Evolutionary conservation across 2,329 filamentous ascomycete species (phyloP).

Genomic region (Teratosphaeria zuluensis): DNA sequence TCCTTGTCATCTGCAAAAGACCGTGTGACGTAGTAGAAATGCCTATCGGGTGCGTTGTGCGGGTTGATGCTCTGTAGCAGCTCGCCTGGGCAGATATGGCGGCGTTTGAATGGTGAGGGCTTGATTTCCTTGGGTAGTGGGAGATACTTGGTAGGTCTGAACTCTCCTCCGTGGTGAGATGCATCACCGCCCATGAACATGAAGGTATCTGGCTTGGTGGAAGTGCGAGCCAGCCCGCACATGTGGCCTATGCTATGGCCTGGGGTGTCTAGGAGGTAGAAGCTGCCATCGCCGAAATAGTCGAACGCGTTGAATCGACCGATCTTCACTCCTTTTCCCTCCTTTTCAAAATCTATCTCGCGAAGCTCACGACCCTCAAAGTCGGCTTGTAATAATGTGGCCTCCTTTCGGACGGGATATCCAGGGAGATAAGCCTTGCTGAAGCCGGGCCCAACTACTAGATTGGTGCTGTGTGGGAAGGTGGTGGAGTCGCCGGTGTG

Average conservation of each 20-base stretch:
- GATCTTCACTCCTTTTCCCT: conserved; percentile 29
- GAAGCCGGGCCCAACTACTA: conserved; percentile 42
- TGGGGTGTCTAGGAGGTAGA: conserved; percentile 46
- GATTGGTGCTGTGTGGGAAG: conserved; percentile 33
- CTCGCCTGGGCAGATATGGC: conserved; percentile 31
- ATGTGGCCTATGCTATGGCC: conserved; percentile 45
- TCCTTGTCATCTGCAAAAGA: conserved; percentile 28
- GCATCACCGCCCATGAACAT: conserved; percentile 43
- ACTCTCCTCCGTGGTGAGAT: conserved; percentile 27
- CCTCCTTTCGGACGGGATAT: conserved; percentile 33
- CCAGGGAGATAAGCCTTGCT: conserved; percentile 33
- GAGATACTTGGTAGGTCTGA: conserved; percentile 33
- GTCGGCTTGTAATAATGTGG: conserved; percentile 32
- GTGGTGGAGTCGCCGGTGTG: conserved; percentile 29
- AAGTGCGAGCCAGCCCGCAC: conserved; percentile 40
- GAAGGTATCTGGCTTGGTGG: conserved; percentile 29
- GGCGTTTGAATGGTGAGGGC: conserved; percentile 15
- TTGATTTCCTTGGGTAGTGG: conserved; percentile 28
- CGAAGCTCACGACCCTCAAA: conserved; percentile 30
- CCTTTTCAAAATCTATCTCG: conserved; percentile 28
- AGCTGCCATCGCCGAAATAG: conserved; percentile 47
- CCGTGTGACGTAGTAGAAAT: conserved; percentile 28
- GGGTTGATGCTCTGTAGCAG: conserved; percentile 32
- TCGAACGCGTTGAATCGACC: conserved; percentile 41
- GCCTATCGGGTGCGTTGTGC: conserved; percentile 23